Percentiles rank a stretch among this genome's conserved stretches.
These are phyloP conservation scores for Pythium dissimile DNA, from an alignment of 352 stramenopile species.

Conservation along the genomic window DNA sequence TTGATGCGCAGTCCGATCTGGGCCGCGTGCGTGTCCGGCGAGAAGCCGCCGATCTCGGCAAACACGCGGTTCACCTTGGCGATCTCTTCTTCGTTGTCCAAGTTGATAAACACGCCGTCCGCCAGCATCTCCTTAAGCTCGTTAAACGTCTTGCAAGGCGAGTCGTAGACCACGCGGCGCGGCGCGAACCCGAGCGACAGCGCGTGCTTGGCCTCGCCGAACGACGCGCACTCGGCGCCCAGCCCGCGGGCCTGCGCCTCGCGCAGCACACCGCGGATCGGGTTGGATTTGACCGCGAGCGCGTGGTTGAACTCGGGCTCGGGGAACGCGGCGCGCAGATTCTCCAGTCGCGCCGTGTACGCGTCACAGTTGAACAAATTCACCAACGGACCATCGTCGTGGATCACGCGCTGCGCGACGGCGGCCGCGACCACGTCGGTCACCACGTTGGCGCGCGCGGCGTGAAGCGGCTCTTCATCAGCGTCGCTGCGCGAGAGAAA, in stretches of 20 bases:
- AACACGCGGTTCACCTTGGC: slow-evolving; percentile 69
- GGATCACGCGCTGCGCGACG: slow-evolving; percentile 43
- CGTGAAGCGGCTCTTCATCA: slow-evolving; percentile 30
- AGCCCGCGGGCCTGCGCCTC: slow-evolving; percentile 45
- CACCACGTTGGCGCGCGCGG: slow-evolving; percentile 29
- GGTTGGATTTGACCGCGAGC: slow-evolving; percentile 81
- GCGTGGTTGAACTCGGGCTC: slow-evolving; percentile 73
- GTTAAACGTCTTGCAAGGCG: slow-evolving; percentile 86
- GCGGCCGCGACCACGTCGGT: slow-evolving; percentile 46
- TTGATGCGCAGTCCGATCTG: slow-evolving; percentile 91
- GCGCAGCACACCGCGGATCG: slow-evolving; percentile 56
- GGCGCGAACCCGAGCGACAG: slow-evolving; percentile 70
- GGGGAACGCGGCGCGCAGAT: slow-evolving; percentile 47
- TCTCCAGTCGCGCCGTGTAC: slow-evolving; percentile 53
- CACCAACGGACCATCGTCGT: slow-evolving; percentile 49
- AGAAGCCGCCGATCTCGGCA: slow-evolving; percentile 25
- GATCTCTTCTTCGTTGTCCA: slow-evolving; percentile 91
- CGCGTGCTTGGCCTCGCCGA: slow-evolving; percentile 77
- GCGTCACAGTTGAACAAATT: slow-evolving; percentile 70
- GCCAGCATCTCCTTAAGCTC: slow-evolving; percentile 81
- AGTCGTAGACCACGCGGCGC: slow-evolving; percentile 88
- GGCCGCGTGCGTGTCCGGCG: slow-evolving; percentile 25
- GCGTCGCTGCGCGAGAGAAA: slow-evolving; percentile 34
- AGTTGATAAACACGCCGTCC: slow-evolving; percentile 86
- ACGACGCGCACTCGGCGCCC: slow-evolving; percentile 81